Percentiles rank a stretch among this genome's conserved stretches.
These are phyloP conservation scores for Collybia sordida DNA, from an alignment of 768 basidiomycete genomes.

Conservation along the genomic window DNA sequence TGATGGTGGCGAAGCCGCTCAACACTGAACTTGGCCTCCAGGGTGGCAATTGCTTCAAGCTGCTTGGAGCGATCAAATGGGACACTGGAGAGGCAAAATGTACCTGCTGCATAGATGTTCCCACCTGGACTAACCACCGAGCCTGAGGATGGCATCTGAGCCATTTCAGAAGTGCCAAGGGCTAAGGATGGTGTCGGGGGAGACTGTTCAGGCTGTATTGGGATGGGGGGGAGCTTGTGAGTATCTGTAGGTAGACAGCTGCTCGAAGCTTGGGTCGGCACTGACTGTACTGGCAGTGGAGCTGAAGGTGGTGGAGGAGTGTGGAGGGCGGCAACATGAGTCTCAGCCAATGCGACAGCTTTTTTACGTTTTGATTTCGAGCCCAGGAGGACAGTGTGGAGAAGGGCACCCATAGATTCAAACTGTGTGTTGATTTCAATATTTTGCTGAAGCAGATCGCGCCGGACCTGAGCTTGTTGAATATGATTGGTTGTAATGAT, in stretches of 20 bases:
- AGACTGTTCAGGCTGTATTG: too few species aligned
- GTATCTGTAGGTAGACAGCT: too few species aligned
- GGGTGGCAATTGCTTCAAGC: background rate
- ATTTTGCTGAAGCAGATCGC: background rate
- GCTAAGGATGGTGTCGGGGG: too few species aligned
- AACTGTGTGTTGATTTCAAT: background rate
- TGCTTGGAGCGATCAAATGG: too few species aligned
- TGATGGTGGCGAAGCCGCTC: constrained; percentile 6
- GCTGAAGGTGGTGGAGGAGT: background rate
- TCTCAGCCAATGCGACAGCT: background rate
- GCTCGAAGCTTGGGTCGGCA: too few species aligned
- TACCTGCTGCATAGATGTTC: background rate
- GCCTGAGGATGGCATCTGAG: too few species aligned
- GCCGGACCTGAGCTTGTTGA: background rate
- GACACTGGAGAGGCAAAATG: background rate
- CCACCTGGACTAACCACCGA: background rate
- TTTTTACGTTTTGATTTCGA: background rate
- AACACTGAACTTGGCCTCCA: background rate
- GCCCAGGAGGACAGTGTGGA: background rate
- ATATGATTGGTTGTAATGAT: background rate
- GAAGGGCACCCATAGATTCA: background rate
- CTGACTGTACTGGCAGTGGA: background rate
- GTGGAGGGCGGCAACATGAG: background rate
- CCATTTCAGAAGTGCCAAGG: too few species aligned
- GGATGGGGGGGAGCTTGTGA: too few species aligned